Evolutionary conservation across 106 monocot species (phyloP).

Genomic region (Gastrodia elata): DNA sequence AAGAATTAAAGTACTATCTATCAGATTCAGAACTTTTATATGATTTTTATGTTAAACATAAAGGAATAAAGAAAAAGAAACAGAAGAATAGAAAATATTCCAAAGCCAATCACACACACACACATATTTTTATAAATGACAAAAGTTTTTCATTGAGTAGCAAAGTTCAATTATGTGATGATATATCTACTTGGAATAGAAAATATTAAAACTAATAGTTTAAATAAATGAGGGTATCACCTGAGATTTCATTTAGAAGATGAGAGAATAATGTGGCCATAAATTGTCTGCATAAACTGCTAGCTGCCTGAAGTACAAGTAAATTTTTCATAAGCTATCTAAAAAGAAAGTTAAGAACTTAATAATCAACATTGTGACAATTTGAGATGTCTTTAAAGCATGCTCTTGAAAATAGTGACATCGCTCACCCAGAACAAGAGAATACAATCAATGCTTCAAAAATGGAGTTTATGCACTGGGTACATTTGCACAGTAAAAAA

Average conservation of each 20-base stretch:
- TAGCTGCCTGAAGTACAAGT: slow-evolving; percentile 39
- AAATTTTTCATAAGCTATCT: not conserved
- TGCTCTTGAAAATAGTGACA: not conserved
- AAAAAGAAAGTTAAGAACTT: not conserved
- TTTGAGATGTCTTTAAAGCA: not conserved
- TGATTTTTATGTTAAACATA: no score
- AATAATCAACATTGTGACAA: not conserved
- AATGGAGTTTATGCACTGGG: not conserved
- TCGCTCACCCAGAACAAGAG: not conserved
- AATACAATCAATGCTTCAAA: not conserved
- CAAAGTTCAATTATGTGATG: not conserved
- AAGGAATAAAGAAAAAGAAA: no score
- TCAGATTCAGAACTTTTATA: no score
- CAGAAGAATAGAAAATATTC: no score
- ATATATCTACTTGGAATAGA: not conserved
- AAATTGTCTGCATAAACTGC: slow-evolving; percentile 49
- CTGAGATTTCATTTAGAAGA: slow-evolving; percentile 74
- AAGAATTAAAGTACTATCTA: no score
- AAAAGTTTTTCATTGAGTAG: not conserved
- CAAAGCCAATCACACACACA: no score
- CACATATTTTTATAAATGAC: no score
- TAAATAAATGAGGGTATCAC: slow-evolving; percentile 21
- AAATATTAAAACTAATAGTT: not conserved
- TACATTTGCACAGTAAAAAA: not conserved
- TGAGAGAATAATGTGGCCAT: slow-evolving; percentile 47